These are phyloP conservation scores for Lactarius hatsudake DNA, from an alignment of 768 basidiomycete genomes.

Conservation along the genomic window DNA sequence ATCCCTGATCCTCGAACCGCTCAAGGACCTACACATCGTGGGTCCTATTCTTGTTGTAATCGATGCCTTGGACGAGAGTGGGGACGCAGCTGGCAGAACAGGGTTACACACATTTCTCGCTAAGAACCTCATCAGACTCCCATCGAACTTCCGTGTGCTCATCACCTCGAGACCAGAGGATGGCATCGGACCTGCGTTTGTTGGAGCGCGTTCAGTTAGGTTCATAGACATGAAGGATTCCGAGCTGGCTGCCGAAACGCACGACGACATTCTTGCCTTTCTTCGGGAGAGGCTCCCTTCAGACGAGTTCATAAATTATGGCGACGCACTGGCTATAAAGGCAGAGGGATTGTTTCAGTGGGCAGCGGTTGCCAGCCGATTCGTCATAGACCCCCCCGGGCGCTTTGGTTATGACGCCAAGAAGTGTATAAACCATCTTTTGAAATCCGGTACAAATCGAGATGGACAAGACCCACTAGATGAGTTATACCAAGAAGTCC, in stretches of 20 bases:
- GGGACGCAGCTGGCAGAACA: background rate
- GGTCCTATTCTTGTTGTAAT: background rate
- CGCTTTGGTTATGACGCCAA: too few species aligned
- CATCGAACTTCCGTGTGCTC: background rate
- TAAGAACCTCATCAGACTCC: background rate
- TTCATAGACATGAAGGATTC: background rate
- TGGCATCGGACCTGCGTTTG: background rate
- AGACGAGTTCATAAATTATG: background rate
- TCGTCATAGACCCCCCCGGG: background rate
- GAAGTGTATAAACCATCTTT: too few species aligned
- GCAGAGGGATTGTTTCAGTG: background rate
- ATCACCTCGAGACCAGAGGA: background rate
- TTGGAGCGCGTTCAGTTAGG: background rate
- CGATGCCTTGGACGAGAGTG: slow-evolving; percentile 1
- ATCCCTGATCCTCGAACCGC: background rate
- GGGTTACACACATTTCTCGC: background rate
- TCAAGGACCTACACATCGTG: background rate
- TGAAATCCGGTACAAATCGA: background rate
- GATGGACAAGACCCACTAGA: background rate
- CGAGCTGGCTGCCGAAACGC: background rate
- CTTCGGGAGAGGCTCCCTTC: background rate
- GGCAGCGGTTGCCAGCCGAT: background rate
- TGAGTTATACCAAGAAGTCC: too few species aligned
- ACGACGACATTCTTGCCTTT: background rate
- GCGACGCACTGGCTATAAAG: background rate